phyloP scores from a whole-genome alignment of 2,329 filamentous ascomycete species.

The Lasiodiplodia citricola region DNA sequence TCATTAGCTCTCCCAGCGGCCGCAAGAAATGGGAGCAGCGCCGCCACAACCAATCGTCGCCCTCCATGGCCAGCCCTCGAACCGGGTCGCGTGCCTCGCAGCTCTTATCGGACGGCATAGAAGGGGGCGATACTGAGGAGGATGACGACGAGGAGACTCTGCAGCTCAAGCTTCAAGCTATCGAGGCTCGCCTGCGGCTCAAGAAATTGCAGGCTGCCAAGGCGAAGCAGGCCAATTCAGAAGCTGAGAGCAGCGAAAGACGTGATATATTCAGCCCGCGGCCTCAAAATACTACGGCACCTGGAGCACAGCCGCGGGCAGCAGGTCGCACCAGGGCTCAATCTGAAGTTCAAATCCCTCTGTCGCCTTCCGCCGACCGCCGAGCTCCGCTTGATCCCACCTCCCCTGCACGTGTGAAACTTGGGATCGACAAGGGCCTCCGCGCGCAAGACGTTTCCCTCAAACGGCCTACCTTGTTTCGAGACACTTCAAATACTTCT shows the following conservation, averaged over 20 bases:
- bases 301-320: constrained; percentile 29
- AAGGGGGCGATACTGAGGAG: constrained; percentile 67
- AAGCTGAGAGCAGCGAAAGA: constrained; percentile 33
- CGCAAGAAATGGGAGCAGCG: constrained; percentile 75
- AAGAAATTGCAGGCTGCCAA: constrained; percentile 79
- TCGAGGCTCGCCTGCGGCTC: constrained; percentile 84
- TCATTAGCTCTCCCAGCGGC: constrained; percentile 75
- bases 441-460: constrained; percentile 82
- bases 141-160: constrained; percentile 85
- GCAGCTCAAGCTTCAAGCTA: constrained; percentile 82
- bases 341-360: constrained; percentile 71
- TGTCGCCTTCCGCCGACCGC: constrained; percentile 66
- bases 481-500: neutral
- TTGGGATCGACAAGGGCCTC: constrained; percentile 90
- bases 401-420: constrained; percentile 77
- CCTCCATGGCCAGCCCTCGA: constrained; percentile 40
- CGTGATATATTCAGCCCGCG: constrained; percentile 38
- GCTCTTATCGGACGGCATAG: constrained; percentile 35
- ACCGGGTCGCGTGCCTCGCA: constrained; percentile 21
- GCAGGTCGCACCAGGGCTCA: neutral
- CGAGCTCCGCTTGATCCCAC: constrained; percentile 60
- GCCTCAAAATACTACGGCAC: constrained; percentile 34
- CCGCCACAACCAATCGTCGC: constrained; percentile 57
- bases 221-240: constrained; percentile 48
- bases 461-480: constrained; percentile 65